phyloP scores from a whole-genome alignment of 2,329 filamentous ascomycete species.

The Westerdykella sp. region DNA sequence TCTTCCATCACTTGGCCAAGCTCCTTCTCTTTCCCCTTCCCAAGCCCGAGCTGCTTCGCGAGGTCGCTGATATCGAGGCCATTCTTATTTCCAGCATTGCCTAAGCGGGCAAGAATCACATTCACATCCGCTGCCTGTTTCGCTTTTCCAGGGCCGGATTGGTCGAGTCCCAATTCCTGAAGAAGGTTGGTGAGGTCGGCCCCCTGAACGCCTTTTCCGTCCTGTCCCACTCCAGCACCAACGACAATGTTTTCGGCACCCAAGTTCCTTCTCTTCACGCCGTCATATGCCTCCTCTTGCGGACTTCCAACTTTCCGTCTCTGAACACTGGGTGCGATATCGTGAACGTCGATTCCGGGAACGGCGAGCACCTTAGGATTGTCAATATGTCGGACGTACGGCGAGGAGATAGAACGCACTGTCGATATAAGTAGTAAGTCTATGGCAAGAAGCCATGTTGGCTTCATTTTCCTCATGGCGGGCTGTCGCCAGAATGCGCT shows the following conservation, averaged over 20 bases:
- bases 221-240: slow-evolving; percentile 6
- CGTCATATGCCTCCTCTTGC: slow-evolving; percentile 9
- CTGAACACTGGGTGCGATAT: slow-evolving; percentile 16
- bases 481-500: background rate
- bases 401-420: slow-evolving; percentile 15
- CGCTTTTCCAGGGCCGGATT: too few species aligned
- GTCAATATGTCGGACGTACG: slow-evolving; percentile 11
- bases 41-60: slow-evolving; percentile 1
- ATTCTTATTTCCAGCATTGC: slow-evolving; percentile 1
- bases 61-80: background rate
- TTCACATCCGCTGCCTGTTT: background rate
- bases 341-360: slow-evolving; percentile 15
- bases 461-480: slow-evolving; percentile 28
- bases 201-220: slow-evolving; percentile 1
- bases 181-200: slow-evolving; percentile 1
- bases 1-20: background rate
- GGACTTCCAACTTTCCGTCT: slow-evolving; percentile 23
- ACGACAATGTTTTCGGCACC: slow-evolving; percentile 17
- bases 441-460: slow-evolving; percentile 17
- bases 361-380: slow-evolving; percentile 17
- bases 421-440: slow-evolving; percentile 22
- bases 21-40: slow-evolving; percentile 2
- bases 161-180: slow-evolving; percentile 3
- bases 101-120: slow-evolving; percentile 4
- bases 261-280: slow-evolving; percentile 11